Base-by-base conservation (phyloP, 768 basidiomycete genomes). In the Antrodiella citrinella region DNA sequence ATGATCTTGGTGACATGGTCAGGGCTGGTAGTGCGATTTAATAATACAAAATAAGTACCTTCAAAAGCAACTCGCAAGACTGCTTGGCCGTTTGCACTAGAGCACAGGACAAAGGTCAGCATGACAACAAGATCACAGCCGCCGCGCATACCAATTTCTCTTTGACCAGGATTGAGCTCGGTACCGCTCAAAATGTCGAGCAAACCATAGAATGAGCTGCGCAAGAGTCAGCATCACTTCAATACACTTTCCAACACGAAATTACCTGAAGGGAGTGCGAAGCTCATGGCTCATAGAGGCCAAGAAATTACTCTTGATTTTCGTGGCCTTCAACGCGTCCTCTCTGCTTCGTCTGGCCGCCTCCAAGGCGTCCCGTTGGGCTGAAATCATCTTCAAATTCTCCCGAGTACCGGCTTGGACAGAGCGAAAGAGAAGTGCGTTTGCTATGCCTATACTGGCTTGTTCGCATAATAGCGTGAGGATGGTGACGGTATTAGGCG, bases 281-380 rank as follows among this genome's bases (percentile, higher is more conserved):
- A 88, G 67, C 60, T 88, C 84, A 55, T 86, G 86, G 56, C 81
- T 84, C 84, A 87, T 87, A 4, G 82, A 69, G 7, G 84, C 82
- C 52, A 86, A 63, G 58, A 87, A 86, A 57, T 84, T 86, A 60
- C 83, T 84, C 66, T 87, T 87, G 62, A 84, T 85, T 82, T 86
- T 54, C 2, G 84, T 85, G 0, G 84, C 84, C 55, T 82, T 85
- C 54, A 86, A 57, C 15, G 85, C 85, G 59, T 84, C 82, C 62
- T 86, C 83, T 11, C 84, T 70, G 57, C 84, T 85, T 58, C 75
- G 74, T 44, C 84, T 72, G 9, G 84, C 84, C 24, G 78, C 78
- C 60, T 86, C 84, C 3, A 86, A 62, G 4, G 84, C 84, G 19
- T 84, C 79, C 26, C 75, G 70, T 55, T 88, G 84, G 3, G 77